These are phyloP conservation scores for Fusarium agapanthi DNA, from an alignment of 2,329 filamentous ascomycete species.

Conservation along the genomic window DNA sequence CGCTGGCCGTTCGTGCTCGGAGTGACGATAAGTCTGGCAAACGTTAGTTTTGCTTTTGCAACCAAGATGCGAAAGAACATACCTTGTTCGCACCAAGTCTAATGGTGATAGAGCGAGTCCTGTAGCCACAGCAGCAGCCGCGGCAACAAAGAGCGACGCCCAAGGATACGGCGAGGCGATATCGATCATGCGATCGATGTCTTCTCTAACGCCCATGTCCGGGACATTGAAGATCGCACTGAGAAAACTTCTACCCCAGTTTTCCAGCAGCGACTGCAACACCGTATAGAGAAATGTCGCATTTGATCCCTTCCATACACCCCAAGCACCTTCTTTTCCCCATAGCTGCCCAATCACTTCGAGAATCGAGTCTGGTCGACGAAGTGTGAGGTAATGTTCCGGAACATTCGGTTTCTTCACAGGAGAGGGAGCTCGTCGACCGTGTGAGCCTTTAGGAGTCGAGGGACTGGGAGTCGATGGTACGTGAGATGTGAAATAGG, in stretches of 20 bases:
- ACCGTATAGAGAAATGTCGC: conserved; percentile 91
- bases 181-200: conserved; percentile 77
- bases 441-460: conserved; percentile 45
- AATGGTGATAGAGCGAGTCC: conserved; percentile 85
- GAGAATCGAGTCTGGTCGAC: conserved; percentile 80
- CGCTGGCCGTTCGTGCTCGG: conserved; percentile 78
- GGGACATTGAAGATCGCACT: conserved; percentile 90
- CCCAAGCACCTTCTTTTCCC: conserved; percentile 88
- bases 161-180: conserved; percentile 83
- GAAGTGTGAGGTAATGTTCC: conserved; percentile 73
- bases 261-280: conserved; percentile 85
- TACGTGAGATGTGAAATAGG: conserved; percentile 80
- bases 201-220: conserved; percentile 78
- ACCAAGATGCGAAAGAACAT: conserved; percentile 6
- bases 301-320: conserved; percentile 94
- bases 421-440: conserved; percentile 45
- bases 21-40: conserved; percentile 78
- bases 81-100: conserved; percentile 85
- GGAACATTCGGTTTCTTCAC: conserved; percentile 48
- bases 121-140: conserved; percentile 72
- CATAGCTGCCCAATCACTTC: conserved; percentile 90
- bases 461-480: conserved; percentile 64
- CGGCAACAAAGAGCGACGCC: conserved; percentile 78
- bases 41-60: conserved; percentile 41
- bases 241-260: conserved; percentile 90